These are phyloP conservation scores for Butyriboletus loyo DNA, from an alignment of 768 basidiomycete genomes.

Conservation along the genomic window DNA sequence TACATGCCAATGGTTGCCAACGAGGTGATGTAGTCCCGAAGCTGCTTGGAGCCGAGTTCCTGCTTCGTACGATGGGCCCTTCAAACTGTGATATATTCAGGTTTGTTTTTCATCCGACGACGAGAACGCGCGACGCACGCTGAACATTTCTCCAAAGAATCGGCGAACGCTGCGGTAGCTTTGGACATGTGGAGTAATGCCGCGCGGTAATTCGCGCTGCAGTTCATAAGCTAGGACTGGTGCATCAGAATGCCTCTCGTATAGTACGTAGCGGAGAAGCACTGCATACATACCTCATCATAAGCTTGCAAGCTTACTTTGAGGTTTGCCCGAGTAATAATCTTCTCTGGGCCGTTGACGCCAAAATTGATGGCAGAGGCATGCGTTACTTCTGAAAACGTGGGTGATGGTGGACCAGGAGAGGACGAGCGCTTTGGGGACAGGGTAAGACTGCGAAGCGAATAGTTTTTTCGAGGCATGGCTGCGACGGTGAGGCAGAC, in stretches of 20 bases:
- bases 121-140: conserved; percentile 46
- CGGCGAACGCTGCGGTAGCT: conserved; percentile 81
- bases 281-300: conserved; percentile 59
- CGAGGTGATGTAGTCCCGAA: conserved; percentile 85
- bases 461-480: conserved; percentile 54
- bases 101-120: background rate
- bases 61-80: conserved; percentile 76
- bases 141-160: conserved; percentile 81
- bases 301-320: conserved; percentile 77
- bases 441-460: conserved; percentile 53
- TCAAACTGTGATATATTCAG: conserved; percentile 46
- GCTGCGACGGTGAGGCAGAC: conserved; percentile 11
- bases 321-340: conserved; percentile 77
- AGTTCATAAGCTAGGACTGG: conserved; percentile 60
- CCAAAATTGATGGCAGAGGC: conserved; percentile 78
- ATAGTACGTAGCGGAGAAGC: background rate
- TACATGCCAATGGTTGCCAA: conserved; percentile 91
- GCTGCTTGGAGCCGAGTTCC: conserved; percentile 82
- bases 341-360: conserved; percentile 69
- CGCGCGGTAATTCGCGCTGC: conserved; percentile 75
- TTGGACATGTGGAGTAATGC: conserved; percentile 80
- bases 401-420: conserved; percentile 73
- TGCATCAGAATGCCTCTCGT: conserved; percentile 15
- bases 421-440: conserved; percentile 45
- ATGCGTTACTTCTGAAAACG: conserved; percentile 78